Conservation (phyloP, 306 rosid genomes). For the Gastrolobium bilobum region DNA sequence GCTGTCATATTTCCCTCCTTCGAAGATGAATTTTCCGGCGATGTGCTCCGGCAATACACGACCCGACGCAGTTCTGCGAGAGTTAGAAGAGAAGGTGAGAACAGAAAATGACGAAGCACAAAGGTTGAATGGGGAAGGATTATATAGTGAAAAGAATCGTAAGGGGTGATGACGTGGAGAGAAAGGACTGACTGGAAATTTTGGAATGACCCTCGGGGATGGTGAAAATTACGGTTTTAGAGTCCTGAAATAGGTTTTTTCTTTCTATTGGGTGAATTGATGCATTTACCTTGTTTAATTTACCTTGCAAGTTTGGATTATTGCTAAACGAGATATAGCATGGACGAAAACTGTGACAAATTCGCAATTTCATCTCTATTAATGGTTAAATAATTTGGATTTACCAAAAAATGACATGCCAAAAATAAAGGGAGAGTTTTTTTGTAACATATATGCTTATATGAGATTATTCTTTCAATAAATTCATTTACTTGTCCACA, state of each 20-base stretch:
- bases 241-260: not conserved
- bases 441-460: too few species aligned
- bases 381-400: too few species aligned
- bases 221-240: constrained; percentile 26
- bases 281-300: not conserved
- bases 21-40: not conserved
- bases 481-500: too few species aligned
- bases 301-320: not conserved
- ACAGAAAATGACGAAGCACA: not conserved
- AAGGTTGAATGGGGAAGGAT: too few species aligned
- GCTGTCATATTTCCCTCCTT: constrained; percentile 53
- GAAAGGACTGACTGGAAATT: not conserved
- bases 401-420: too few species aligned
- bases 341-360: too few species aligned
- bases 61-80: not conserved
- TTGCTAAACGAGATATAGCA: not conserved
- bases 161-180: constrained; percentile 42
- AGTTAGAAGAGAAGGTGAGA: not conserved
- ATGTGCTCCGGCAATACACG: not conserved
- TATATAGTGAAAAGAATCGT: constrained; percentile 15
- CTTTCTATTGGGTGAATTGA: not conserved
- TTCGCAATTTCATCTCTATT: too few species aligned
- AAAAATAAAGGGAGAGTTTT: too few species aligned
- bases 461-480: too few species aligned
- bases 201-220: not conserved